phyloP scores from a whole-genome alignment of 2,329 filamentous ascomycete genomes.

The Aspergillus caelatus region DNA sequence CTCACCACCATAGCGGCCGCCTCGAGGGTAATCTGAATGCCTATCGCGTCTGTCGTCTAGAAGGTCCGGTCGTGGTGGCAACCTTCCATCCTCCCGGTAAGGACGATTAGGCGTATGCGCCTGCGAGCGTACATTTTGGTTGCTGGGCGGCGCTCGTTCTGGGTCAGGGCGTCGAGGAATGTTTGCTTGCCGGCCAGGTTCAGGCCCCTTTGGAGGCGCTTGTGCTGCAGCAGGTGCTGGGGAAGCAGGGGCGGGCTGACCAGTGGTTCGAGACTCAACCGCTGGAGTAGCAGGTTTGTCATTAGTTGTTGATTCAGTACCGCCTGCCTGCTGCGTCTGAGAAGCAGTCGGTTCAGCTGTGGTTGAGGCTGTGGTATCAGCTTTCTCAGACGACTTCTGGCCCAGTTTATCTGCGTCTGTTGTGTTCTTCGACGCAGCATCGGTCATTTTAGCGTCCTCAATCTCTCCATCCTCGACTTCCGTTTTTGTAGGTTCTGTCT shows the following conservation, averaged over 20 bases:
- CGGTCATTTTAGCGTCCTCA: conserved; percentile 49
- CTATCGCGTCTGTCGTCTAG: conserved; percentile 44
- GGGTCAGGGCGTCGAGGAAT: conserved; percentile 44
- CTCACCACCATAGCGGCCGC: conserved; percentile 39
- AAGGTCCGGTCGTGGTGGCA: conserved; percentile 44
- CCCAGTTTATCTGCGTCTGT: conserved; percentile 12
- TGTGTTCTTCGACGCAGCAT: conserved; percentile 26
- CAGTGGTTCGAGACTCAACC: conserved; percentile 17
- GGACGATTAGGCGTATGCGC: conserved; percentile 42
- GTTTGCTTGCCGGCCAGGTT: conserved; percentile 32
- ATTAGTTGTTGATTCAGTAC: conserved; percentile 13
- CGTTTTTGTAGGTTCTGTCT: conserved; percentile 29
- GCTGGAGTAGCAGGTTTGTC: conserved; percentile 15
- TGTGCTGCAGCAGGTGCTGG: conserved; percentile 26
- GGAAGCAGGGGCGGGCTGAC: conserved; percentile 17
- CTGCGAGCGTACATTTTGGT: conserved; percentile 34
- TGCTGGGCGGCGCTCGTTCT: conserved; percentile 32
- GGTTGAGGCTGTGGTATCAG: conserved; percentile 11
- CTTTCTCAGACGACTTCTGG: conserved; percentile 21
- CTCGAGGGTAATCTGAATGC: conserved; percentile 39
- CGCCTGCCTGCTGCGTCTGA: conserved; percentile 8
- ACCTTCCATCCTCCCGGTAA: conserved; percentile 39
- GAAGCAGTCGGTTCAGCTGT: conserved; percentile 12
- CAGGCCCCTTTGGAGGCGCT: conserved; percentile 30
- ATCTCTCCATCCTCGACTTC: conserved; percentile 52